Evolutionary conservation across 176 grass and related monocot genomes (phyloP).

Genomic region (bread wheat (Triticum aestivum)): DNA sequence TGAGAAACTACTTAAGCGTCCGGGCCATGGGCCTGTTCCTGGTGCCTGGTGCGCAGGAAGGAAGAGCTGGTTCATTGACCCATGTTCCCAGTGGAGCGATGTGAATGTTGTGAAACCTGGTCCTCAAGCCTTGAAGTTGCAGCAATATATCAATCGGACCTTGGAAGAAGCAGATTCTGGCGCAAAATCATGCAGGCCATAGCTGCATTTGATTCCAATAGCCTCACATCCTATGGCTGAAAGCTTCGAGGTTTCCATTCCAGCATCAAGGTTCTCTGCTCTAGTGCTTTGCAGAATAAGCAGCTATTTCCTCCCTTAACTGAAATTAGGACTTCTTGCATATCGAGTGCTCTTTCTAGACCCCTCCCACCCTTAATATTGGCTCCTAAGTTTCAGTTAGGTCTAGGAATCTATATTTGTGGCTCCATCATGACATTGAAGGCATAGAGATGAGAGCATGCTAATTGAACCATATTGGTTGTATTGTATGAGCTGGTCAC

Average conservation of each 20-base stretch:
- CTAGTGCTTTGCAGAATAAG: slow-evolving; percentile 24
- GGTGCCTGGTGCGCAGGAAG: slow-evolving; percentile 83
- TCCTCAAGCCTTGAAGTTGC: slow-evolving; percentile 51
- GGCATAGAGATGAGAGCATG: neutral
- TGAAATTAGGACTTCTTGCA: neutral
- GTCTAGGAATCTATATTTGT: neutral
- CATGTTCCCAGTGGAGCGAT: slow-evolving; percentile 82
- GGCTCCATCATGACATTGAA: neutral
- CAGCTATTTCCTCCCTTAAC: neutral
- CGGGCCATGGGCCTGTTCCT: slow-evolving; percentile 47
- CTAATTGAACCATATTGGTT: slow-evolving; percentile 6
- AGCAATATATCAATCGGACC: slow-evolving; percentile 40
- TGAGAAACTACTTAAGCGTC: slow-evolving; percentile 50
- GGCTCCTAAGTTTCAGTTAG: too few species aligned
- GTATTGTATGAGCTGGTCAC: neutral
- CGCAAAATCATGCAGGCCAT: slow-evolving; percentile 59
- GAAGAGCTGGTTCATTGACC: slow-evolving; percentile 74
- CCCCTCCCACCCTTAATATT: too few species aligned
- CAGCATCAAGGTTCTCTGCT: neutral
- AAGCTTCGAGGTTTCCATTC: slow-evolving; percentile 11
- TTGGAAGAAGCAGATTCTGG: slow-evolving; percentile 53
- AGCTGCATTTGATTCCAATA: slow-evolving; percentile 6
- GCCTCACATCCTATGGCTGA: neutral
- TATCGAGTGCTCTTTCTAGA: neutral
- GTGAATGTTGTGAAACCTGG: slow-evolving; percentile 69